phyloP scores from a whole-genome alignment of 768 basidiomycete species.

The Kwoniella heveanensis region DNA sequence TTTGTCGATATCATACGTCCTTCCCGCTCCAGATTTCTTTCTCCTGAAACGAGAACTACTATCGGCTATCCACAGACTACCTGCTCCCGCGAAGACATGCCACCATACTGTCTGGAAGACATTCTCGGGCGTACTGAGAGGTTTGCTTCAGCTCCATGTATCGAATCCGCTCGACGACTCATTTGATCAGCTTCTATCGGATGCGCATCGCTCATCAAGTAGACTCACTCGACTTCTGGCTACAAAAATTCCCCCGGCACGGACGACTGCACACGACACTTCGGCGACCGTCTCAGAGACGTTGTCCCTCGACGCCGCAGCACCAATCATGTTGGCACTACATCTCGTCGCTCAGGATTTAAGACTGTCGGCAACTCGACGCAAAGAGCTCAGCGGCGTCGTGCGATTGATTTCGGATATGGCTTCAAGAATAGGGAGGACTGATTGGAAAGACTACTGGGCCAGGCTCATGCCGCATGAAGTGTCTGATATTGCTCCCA shows the following conservation, averaged over 20 bases:
- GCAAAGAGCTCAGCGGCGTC: conserved; percentile 13
- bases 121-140: conserved; percentile 17
- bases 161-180: no score
- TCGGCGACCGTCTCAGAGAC: not conserved
- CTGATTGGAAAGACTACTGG: conserved; percentile 94
- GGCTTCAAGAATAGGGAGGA: conserved; percentile 60
- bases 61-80: not conserved
- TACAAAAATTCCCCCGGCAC: not conserved
- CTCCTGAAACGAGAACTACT: conserved; percentile 62
- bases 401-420: conserved; percentile 30
- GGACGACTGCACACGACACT: not conserved
- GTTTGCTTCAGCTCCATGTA: conserved; percentile 29
- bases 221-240: conserved; percentile 36
- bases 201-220: conserved; percentile 14
- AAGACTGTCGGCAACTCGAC: conserved; percentile 36
- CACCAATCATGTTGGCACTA: conserved; percentile 69
- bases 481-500: not conserved
- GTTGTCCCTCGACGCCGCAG: conserved; percentile 48
- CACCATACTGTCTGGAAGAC: conserved; percentile 12
- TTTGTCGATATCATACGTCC: conserved; percentile 65
- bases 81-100: not conserved
- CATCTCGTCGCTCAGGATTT: conserved; percentile 71
- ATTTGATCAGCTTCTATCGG: conserved; percentile 4
- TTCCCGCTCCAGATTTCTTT: conserved; percentile 66
- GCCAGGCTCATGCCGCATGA: conserved; percentile 62